Evolutionary conservation across 495 filamentous ascomycete species (phyloP).

Genomic region (Aspergillus taichungensis): DNA sequence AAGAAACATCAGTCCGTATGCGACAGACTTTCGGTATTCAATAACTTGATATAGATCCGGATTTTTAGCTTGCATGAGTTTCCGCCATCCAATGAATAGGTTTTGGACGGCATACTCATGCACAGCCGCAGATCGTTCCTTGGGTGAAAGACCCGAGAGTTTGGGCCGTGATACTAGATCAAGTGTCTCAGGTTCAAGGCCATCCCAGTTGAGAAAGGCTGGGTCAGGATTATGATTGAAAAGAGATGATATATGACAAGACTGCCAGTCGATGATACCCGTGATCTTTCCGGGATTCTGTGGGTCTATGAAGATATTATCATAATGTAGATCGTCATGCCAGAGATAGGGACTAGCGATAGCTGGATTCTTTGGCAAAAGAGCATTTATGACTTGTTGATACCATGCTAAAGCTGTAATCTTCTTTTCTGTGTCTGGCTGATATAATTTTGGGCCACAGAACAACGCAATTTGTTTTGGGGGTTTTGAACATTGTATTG

Average conservation of each 20-base stretch:
- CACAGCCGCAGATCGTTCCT: conserved; percentile 14
- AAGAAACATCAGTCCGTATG: conserved; percentile 26
- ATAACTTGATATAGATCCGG: conserved; percentile 19
- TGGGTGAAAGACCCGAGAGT: conserved; percentile 15
- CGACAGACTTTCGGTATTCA: conserved; percentile 21
- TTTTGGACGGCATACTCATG: conserved; percentile 18
- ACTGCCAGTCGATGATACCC: conserved; percentile 34
- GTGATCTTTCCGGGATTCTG: conserved; percentile 23
- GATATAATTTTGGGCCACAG: conserved; percentile 26
- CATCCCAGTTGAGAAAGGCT: conserved; percentile 23
- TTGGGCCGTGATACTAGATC: conserved; percentile 15
- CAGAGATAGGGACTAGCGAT: conserved; percentile 25
- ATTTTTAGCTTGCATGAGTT: conserved; percentile 26
- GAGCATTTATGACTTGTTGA: conserved; percentile 16
- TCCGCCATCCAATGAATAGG: conserved; percentile 26
- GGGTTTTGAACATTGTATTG: conserved; percentile 15
- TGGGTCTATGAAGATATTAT: conserved; percentile 32
- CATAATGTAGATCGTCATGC: conserved; percentile 34
- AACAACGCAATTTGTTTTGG: conserved; percentile 21
- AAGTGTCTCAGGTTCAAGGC: conserved; percentile 23
- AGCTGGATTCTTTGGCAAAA: conserved; percentile 18
- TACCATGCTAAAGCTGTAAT: conserved; percentile 20
- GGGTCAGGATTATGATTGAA: conserved; percentile 27
- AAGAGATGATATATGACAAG: conserved; percentile 25
- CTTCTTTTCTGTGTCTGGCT: conserved; percentile 22